A percentile compares a stretch with the other conserved stretches of the same genome.
These are phyloP conservation scores for Linnemannia elongata DNA, from an alignment of 192 early-diverging fungal genomes.

Conservation along the genomic window DNA sequence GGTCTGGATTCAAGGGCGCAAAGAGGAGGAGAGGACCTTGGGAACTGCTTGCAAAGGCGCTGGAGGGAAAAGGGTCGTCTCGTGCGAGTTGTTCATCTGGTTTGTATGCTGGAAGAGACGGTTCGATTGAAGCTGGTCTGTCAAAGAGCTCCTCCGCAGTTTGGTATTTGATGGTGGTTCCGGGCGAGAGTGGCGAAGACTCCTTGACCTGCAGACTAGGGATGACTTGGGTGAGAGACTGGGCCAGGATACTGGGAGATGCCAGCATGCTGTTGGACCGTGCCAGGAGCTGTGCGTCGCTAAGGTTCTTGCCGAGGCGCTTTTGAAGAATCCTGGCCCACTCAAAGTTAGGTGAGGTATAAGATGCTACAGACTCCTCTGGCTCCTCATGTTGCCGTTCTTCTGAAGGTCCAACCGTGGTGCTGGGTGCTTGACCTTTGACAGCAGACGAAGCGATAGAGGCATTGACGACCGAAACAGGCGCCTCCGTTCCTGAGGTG, in stretches of 20 bases:
- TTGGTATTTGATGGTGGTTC: constrained; percentile 32
- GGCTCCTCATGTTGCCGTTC: not conserved
- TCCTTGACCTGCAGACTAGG: constrained; percentile 55
- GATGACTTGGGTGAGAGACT: constrained; percentile 48
- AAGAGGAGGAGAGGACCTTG: constrained; percentile 36
- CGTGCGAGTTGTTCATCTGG: constrained; percentile 21
- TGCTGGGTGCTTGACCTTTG: not conserved
- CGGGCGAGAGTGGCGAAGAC: constrained; percentile 17
- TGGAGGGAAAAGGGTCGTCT: constrained; percentile 45
- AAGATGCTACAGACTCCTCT: constrained; percentile 30
- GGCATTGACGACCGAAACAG: not conserved
- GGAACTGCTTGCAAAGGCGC: constrained; percentile 14
- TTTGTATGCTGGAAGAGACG: constrained; percentile 17
- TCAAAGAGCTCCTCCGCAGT: constrained; percentile 56
- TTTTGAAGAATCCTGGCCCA: constrained; percentile 46
- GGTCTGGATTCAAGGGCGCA: constrained; percentile 46
- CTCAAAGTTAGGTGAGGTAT: constrained; percentile 50
- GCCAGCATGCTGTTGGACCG: constrained; percentile 55
- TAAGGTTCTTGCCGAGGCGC: constrained; percentile 46
- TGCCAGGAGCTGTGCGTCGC: constrained; percentile 42
- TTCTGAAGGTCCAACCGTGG: not conserved
- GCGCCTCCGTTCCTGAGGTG: not conserved
- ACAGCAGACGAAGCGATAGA: not conserved
- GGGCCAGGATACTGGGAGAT: constrained; percentile 51
- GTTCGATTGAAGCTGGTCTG: constrained; percentile 44